Evolutionary conservation across 1,284 basidiomycete genomes (phyloP), one percentile per base, ranked within the genome.

Genomic region (Sporisorium iseilematis-ciliati): DNA sequence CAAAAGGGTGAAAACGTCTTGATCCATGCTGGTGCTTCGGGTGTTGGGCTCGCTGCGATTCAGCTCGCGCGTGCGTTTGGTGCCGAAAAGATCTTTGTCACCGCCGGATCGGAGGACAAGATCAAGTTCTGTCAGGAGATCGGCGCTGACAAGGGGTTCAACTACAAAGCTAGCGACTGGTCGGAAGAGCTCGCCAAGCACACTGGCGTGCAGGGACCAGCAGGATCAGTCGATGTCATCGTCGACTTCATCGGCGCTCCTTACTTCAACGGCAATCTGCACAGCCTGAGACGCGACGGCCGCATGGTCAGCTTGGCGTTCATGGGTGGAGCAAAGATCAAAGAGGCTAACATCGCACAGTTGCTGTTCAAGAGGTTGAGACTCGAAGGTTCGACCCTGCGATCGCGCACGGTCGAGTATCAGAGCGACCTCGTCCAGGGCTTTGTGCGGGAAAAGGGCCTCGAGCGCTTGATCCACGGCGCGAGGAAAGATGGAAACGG

Each of bases 21-120:
- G 21, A 89, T 98, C 25, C 95, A 97, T 82, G 94, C 94, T 25
- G 88, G 88, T n/a, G 84, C 87, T 41, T 58, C 64, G 1, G 71
- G 95, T 54, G 95, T 97, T 3, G 95, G 95, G 2, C 86, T 96
- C 16, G 92, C 95, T 3, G 93, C 94, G 3, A 94, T 93, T 62
- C 95, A 98, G 86, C 88, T 98, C 21, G 93, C 94, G 14, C 89
- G 92, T 63, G 83, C 89, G 58, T 90, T 89, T 67, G 90, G 90
- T 68, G 92, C 92, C 7, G 65, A 63, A 18, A 69, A 75, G 49
- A 66, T 86, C 26, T 83, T 81, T 57, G 76, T 84, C 14, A 97
- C 95, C 2, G 93, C 94, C 14, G 95, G 94, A 1, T 91, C 90
- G 4, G 88, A 90, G 79, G 92, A 92, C 45, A 98, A 97, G 86